Evolutionary conservation across 257 asterid genomes (phyloP), one percentile per base, ranked within the genome.

Genomic region (Solanum corneliomulleri): DNA sequence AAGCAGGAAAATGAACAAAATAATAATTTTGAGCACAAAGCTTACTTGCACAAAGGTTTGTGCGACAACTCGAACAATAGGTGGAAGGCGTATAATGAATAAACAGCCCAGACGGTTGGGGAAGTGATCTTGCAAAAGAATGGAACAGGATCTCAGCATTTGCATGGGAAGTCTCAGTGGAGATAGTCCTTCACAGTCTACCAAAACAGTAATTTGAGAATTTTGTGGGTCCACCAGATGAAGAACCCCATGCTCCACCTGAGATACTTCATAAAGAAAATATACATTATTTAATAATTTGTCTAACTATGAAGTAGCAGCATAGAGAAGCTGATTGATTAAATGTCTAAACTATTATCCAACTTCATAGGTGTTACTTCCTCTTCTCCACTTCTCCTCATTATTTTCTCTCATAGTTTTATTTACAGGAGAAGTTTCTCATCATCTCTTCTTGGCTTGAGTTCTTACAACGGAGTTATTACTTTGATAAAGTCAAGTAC

Each of bases 231-330:
- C 92, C 88, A 93, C 90, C 91, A 95, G 85, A 88, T 95, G 93
- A 86, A 95, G 91, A 88, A 95, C 92, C 52, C 99, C 98, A 11
- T 95, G 89, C 91, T 97, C 99, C 89, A 97, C 97, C 96, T 97
- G 99, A 88, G 99, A 97, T 64, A 97, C 99, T 97, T 86, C 96
- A 95, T 86, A 86, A 77, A 87, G 42, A 85, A 88, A 90, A 82
- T 68, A 86, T 86, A 60, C 70, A 45, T 89, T 33, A 88, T 88
- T 88, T 75, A 44, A 86, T 86, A 75, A 89, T 86, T 80, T 75
- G 66, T 52, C 74, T 44, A 29, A 18, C 69, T 29, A 27, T 81
- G 85, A 81, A 29, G 31, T 29, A 49, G 69, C 45, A 29, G 69
- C 9, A 52, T 6, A 18, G 85, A 81, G 69, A 52, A 29, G 69